These are phyloP conservation scores for Skeletonema costatum DNA, from an alignment of 108 stramenopile species.

Conservation along the genomic window DNA sequence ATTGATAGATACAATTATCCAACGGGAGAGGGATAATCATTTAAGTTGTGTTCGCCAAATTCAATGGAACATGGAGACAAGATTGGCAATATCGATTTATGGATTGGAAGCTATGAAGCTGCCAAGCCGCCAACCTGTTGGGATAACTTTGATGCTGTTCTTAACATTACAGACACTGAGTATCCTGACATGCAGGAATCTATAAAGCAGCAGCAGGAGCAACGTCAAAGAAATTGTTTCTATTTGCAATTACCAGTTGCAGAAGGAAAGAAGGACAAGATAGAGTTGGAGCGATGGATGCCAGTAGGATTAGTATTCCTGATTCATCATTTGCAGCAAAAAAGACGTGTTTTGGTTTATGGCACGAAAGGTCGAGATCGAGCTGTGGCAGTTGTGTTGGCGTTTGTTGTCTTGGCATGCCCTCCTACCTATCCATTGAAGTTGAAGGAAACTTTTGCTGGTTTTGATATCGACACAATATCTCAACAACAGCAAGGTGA, in stretches of 20 bases:
- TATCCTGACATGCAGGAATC: slow-evolving; percentile 54
- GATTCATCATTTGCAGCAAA: slow-evolving; percentile 38
- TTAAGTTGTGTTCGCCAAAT: neutral
- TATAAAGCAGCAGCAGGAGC: neutral
- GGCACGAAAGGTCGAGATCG: slow-evolving; percentile 85
- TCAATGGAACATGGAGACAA: slow-evolving; percentile 15
- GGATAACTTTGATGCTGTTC: slow-evolving; percentile 72
- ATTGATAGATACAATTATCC: slow-evolving; percentile 43
- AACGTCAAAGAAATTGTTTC: slow-evolving; percentile 1
- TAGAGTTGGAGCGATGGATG: slow-evolving; percentile 68
- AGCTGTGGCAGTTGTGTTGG: slow-evolving; percentile 73
- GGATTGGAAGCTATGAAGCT: slow-evolving; percentile 71
- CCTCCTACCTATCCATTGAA: slow-evolving; percentile 28
- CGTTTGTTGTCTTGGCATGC: slow-evolving; percentile 46
- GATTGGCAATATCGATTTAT: slow-evolving; percentile 57
- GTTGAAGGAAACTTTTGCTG: slow-evolving; percentile 1
- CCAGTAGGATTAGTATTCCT: slow-evolving; percentile 71
- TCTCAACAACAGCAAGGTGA: neutral
- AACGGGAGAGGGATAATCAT: neutral
- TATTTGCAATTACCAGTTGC: slow-evolving; percentile 75
- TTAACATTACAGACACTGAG: slow-evolving; percentile 75
- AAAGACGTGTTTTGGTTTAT: slow-evolving; percentile 63
- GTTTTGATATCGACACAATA: neutral
- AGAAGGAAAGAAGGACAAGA: slow-evolving; percentile 74
- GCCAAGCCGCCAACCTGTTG: slow-evolving; percentile 76